Evolutionary conservation across 2,329 filamentous ascomycete genomes (phyloP), one percentile per base, ranked within the genome.

Genomic region (Ascochyta rabiei): DNA sequence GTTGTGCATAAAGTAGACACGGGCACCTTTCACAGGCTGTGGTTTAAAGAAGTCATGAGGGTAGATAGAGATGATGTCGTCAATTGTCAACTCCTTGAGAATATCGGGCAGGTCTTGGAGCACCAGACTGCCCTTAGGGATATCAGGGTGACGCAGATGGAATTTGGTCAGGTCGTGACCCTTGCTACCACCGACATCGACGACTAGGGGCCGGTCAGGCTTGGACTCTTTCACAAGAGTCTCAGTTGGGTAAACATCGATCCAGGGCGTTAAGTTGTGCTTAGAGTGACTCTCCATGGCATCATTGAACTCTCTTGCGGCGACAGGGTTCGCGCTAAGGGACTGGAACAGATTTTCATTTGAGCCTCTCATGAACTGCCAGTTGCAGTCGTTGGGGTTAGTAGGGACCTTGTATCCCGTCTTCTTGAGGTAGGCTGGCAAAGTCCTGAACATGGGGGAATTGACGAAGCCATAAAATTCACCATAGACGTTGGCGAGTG

Each of bases 121-220:
- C n/a, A 80, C 64, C 8, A 80, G 58, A 13, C 69, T 64, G 0
- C 74, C 73, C 3, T 67, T 47, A 12, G 75, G 73, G 40, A 54
- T 49, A 45, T 45, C 45, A 41, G 51, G 51, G 40, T 54, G 45
- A 40, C 51, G 51, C 51, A 48, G 34, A 54, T 54, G 51, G 45
- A 69, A 73, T 33, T 64, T 69, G 21, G 61, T 59, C 43, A 70
- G 69, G 43, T 77, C 73, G n/a, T 79, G 74, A 1, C 77, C 78
- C 10, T 68, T 64, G 3, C 72, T 74, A 42, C 78, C 76, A 12
- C 76, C 76, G 15, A 80, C 66, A 56, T 80, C 76, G 6, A 80
- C 76, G 39, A 79, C 69, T 33, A 79, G 47, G 19, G 57, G 44
- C 39, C 53, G 48, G 28, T 49, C 44, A 44, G 37, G 26, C 39